These are phyloP conservation scores for Alternaria novae-zelandiae DNA, from an alignment of 2,329 filamentous ascomycete species.

Conservation along the genomic window DNA sequence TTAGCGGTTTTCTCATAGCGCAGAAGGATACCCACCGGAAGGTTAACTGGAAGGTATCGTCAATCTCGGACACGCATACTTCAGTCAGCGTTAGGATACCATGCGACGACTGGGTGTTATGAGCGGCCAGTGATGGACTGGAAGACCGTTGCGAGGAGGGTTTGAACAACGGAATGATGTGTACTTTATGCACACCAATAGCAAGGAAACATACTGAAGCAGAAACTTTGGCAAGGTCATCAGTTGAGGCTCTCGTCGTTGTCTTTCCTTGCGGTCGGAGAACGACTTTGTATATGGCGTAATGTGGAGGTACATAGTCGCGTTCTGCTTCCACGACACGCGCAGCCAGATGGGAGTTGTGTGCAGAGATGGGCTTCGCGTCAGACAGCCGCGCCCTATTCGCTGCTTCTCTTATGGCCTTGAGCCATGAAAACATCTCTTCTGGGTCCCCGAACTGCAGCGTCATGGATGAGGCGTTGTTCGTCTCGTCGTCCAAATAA, in stretches of 20 bases:
- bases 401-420: conserved; percentile 65
- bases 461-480: conserved; percentile 67
- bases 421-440: conserved; percentile 71
- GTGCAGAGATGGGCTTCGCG: conserved; percentile 61
- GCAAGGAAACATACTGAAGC: conserved; percentile 72
- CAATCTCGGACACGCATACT: conserved; percentile 64
- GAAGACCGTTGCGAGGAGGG: conserved; percentile 60
- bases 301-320: conserved; percentile 72
- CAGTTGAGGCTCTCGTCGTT: conserved; percentile 64
- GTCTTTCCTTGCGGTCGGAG: conserved; percentile 66
- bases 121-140: conserved; percentile 59
- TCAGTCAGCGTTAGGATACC: conserved; percentile 69
- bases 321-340: conserved; percentile 68
- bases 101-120: conserved; percentile 61
- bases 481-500: conserved; percentile 69
- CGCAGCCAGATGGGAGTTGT: conserved; percentile 67
- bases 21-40: conserved; percentile 57
- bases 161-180: conserved; percentile 70
- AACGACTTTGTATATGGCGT: conserved; percentile 72
- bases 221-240: conserved; percentile 69
- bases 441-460: conserved; percentile 69
- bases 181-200: conserved; percentile 72
- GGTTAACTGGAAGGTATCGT: conserved; percentile 71
- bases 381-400: conserved; percentile 61
- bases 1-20: conserved; percentile 6